These are phyloP conservation scores for Lactifluus hygrophoroides DNA, from an alignment of 768 basidiomycete genomes.

Conservation along the genomic window DNA sequence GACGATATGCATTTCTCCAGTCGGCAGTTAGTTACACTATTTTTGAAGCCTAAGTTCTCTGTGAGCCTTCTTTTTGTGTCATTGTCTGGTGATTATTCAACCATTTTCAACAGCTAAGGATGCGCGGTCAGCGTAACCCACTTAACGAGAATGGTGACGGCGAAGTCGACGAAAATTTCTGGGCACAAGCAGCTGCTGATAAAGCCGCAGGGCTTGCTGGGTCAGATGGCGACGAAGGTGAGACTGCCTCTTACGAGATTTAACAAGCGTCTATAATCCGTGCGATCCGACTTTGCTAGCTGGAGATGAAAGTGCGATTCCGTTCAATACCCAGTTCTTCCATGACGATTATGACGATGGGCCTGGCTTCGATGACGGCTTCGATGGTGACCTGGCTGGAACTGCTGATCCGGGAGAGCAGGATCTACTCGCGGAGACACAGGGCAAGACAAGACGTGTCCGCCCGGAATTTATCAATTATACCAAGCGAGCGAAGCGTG, in stretches of 20 bases:
- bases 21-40: constrained; percentile 81
- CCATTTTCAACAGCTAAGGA: constrained; percentile 56
- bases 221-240: constrained; percentile 58
- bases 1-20: constrained; percentile 98
- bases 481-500: constrained; percentile 90
- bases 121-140: constrained; percentile 65
- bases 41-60: constrained; percentile 92
- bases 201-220: constrained; percentile 52
- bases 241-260: neutral
- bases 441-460: constrained; percentile 66
- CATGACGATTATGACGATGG: constrained; percentile 84
- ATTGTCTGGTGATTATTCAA: neutral
- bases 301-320: constrained; percentile 49
- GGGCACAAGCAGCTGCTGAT: constrained; percentile 90
- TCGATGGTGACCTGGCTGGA: constrained; percentile 43
- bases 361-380: constrained; percentile 51
- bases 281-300: constrained; percentile 17
- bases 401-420: constrained; percentile 66
- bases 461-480: constrained; percentile 88
- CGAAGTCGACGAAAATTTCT: constrained; percentile 93
- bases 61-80: constrained; percentile 38
- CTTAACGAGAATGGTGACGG: constrained; percentile 60
- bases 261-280: neutral
- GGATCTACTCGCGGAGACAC: constrained; percentile 79
- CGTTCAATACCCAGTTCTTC: constrained; percentile 97